Evolutionary conservation across 1,284 basidiomycete species (phyloP), one percentile per base, ranked within the genome.

Genomic region (Tilletia indica): DNA sequence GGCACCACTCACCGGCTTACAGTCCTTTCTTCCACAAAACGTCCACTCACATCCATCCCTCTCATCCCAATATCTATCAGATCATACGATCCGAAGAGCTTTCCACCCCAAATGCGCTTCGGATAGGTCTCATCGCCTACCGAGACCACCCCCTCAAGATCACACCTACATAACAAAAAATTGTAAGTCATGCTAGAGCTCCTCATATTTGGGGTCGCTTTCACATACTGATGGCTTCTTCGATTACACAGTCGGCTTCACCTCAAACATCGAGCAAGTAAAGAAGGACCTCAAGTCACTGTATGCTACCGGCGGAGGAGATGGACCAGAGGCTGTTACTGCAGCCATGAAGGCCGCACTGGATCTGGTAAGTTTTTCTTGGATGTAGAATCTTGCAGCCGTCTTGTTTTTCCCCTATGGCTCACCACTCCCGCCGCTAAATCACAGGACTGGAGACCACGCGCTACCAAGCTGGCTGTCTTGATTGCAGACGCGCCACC

Each of bases 281-380:
- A 93, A 97, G 80, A 90, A 89, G 80, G 89, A 95, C 83, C 88
- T 99, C 72, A 91, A 91, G 63, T 87, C 88, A 31, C 86, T 95
- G 73, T 94, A 96, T 86, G 97, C 97, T 16, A 92, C 92, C 4
- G 96, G 96, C 21, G 85, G 97, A 38, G 96, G 96, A 12, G 96
- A 99, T 87, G 96, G 97, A 0, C 97, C 97, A 0, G 97, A 99
- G 84, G 97, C 95, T 3, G 93, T 97, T 72, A 99, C 97, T 0
- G 94, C 96, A 3, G 96, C 92, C 12, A 87, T 99, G 85, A 90
- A 90, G 8, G 94, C 95, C 77, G 91, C 79, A 4, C 68, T 77
- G 16, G 78, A 82, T 36, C 74, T 84, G 42, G 73, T 72, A 25
- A 51, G 70, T 38, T 94, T 77, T 85, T 86, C 11, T 14, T 31